Evolutionary conservation across 306 rosid species (phyloP).

Genomic region (Neltuma alba): DNA sequence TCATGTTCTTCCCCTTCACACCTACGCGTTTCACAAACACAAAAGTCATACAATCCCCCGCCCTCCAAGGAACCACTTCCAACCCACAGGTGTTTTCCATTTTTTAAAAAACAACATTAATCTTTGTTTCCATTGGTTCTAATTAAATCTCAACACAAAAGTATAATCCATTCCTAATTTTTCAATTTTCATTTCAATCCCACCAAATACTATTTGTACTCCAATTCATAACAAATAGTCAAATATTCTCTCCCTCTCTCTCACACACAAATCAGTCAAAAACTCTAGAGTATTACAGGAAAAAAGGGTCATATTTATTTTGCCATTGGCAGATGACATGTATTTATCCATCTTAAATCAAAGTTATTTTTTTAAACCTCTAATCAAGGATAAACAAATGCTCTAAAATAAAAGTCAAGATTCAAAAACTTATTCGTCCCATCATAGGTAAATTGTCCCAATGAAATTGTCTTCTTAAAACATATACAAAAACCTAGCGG

Average conservation of each 20-base stretch:
- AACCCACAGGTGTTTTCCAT: not conserved
- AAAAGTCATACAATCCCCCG: not conserved
- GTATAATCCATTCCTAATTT: too few species aligned
- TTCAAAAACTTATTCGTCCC: not conserved
- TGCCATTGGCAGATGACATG: not conserved
- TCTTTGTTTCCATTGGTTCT: too few species aligned
- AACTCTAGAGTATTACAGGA: too few species aligned
- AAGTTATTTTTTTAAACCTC: too few species aligned
- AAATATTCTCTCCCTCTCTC: too few species aligned
- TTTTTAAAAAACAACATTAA: too few species aligned
- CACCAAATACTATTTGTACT: too few species aligned
- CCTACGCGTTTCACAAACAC: not conserved
- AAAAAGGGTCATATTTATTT: too few species aligned
- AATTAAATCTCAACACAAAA: too few species aligned
- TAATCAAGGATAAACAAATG: not conserved
- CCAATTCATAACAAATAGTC: too few species aligned
- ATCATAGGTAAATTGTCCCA: not conserved
- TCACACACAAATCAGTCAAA: too few species aligned
- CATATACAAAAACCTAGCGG: not conserved
- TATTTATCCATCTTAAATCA: not conserved
- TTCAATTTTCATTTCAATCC: too few species aligned
- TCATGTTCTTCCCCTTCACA: not conserved
- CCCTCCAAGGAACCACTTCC: not conserved
- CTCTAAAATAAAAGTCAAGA: not conserved
- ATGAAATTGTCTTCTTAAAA: not conserved